Conservation (phyloP, 305 asterid species). For the Euphrasia arctica region DNA sequence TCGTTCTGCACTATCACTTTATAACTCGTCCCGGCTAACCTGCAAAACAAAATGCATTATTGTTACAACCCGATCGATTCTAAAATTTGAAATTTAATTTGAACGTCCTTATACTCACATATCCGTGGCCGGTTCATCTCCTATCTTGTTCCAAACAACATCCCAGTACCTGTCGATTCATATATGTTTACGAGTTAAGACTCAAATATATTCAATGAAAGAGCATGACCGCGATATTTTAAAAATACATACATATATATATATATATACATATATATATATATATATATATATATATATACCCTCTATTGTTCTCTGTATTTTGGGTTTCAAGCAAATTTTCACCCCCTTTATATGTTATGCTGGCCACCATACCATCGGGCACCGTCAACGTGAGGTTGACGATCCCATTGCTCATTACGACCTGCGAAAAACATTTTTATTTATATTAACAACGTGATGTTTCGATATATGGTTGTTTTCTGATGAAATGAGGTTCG, state of each 20-base stretch:
- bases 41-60: slow-evolving; percentile 16
- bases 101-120: slow-evolving; percentile 26
- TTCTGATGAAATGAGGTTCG: too few species aligned
- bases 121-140: slow-evolving; percentile 22
- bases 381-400: slow-evolving; percentile 36
- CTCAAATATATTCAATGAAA: not conserved
- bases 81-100: not conserved
- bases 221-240: too few species aligned
- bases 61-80: not conserved
- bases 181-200: too few species aligned
- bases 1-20: slow-evolving; percentile 31
- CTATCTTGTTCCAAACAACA: slow-evolving; percentile 37
- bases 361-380: slow-evolving; percentile 33
- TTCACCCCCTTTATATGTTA: slow-evolving; percentile 42
- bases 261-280: too few species aligned
- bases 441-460: too few species aligned
- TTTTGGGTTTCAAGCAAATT: slow-evolving; percentile 42
- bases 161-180: slow-evolving; percentile 35
- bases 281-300: too few species aligned
- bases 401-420: slow-evolving; percentile 33
- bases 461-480: too few species aligned
- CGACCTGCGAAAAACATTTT: slow-evolving; percentile 25
- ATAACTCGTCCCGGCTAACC: slow-evolving; percentile 39
- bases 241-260: too few species aligned
- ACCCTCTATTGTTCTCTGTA: slow-evolving; percentile 43